Evolutionary conservation across 495 filamentous ascomycete species (phyloP), one percentile per base, ranked within the genome.

Genomic region (Parathielavia appendiculata): DNA sequence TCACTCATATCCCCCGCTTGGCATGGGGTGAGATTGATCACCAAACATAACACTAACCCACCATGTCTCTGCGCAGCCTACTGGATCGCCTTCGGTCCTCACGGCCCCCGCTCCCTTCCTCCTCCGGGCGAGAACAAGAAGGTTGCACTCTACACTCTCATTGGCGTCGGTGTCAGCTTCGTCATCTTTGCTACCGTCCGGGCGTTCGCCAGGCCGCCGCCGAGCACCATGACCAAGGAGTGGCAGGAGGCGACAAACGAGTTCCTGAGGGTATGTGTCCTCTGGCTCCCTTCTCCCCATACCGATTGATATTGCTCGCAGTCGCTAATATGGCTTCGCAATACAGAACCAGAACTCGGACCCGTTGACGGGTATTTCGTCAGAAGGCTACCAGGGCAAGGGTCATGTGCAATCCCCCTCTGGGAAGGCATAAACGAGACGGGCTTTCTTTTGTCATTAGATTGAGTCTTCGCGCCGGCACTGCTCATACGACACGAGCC

Each of bases 41-140:
- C 22, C 26, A 39, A 26, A 17, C 51, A 23, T 36, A 49, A 51
- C 19, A 41, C 59, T 58, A 51, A 60, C 51, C 40, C 36, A 49
- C 41, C 23, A 34, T 48, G 45, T 54, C 60, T 57, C 56, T 51
- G 56, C 35, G 70, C 72, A 98, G 93, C 93, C 63, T 98, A 97
- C 86, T 98, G 87, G 85, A 95, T 97, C 67, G 92, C 93, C 63
- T 98, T 98, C 72, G 93, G 93, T 54, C 81, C 90, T 61, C 95
- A 97, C 74, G 93, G 93, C 56, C 93, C 93, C 57, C 91, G 93
- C 53, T 81, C 92, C 40, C 73, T 81, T 35, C 69, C 87, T 54
- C 89, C 92, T 54, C 86, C 93, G 50, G 93, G 87, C 56, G 93
- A 97, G 81, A 78, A 76, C 68, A 79, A 79, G 75, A 88, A 82